Percentiles rank a stretch among this genome's conserved stretches.
Conservation (phyloP, 306 rosid genomes). For the Fagus crenata region DNA sequence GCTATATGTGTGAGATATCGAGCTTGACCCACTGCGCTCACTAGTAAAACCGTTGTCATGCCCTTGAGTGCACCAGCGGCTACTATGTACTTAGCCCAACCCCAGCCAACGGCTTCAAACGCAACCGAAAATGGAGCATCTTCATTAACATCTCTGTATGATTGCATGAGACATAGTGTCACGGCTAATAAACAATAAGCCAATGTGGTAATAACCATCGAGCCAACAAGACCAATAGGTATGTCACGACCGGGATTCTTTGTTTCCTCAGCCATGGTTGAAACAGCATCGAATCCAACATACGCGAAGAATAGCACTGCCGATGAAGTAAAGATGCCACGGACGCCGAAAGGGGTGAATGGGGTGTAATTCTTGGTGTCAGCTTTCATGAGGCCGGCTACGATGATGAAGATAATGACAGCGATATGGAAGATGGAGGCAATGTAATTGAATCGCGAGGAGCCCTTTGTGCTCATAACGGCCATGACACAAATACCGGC, state of each 20-base stretch:
- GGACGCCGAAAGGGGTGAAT: slow-evolving; percentile 39
- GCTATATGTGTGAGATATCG: slow-evolving; percentile 87
- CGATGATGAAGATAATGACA: slow-evolving; percentile 62
- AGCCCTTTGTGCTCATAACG: slow-evolving; percentile 70
- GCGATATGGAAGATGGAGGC: slow-evolving; percentile 61
- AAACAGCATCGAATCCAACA: slow-evolving; percentile 73
- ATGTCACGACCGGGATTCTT: slow-evolving; percentile 75
- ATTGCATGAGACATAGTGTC: slow-evolving; percentile 77
- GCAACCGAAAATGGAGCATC: slow-evolving; percentile 72
- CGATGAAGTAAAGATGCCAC: slow-evolving; percentile 61
- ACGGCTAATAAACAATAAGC: slow-evolving; percentile 57
- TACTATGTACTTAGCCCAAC: slow-evolving; percentile 86
- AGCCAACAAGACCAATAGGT: slow-evolving; percentile 80
- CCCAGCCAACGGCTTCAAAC: slow-evolving; percentile 60
- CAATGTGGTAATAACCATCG: slow-evolving; percentile 55
- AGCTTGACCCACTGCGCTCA: slow-evolving; percentile 71
- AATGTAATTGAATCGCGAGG: slow-evolving; percentile 77
- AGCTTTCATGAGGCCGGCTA: slow-evolving; percentile 69
- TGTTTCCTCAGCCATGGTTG: slow-evolving; percentile 91
- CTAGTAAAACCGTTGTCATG: slow-evolving; percentile 78
- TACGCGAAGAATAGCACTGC: slow-evolving; percentile 88
- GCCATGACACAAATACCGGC: slow-evolving; percentile 46
- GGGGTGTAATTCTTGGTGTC: slow-evolving; percentile 45
- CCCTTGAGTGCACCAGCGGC: slow-evolving; percentile 79
- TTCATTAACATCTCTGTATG: neutral